phyloP scores from a whole-genome alignment of 768 basidiomycete species.

The Lactarius deliciosus region DNA sequence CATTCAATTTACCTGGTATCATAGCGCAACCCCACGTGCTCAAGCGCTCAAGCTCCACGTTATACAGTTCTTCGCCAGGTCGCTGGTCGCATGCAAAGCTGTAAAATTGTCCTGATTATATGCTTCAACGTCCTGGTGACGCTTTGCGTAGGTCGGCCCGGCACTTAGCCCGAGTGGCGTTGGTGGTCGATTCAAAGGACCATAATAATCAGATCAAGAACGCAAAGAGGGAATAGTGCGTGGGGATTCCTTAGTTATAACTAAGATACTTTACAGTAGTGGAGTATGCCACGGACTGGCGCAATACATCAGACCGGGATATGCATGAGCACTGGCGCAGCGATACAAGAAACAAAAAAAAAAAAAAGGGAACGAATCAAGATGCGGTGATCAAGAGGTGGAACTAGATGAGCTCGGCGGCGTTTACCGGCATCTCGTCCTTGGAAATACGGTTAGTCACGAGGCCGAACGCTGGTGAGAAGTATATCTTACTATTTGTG shows the following conservation, averaged over 20 bases:
- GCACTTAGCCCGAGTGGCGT: no score
- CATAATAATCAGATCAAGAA: neutral
- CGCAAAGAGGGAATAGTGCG: neutral
- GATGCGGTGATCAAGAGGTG: neutral
- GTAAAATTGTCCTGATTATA: no score
- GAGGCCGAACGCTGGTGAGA: neutral
- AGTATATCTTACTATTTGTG: slow-evolving; percentile 69
- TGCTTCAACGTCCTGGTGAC: no score
- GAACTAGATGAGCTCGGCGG: slow-evolving; percentile 88
- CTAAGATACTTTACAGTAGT: slow-evolving; percentile 27
- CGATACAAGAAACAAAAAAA: slow-evolving; percentile 18
- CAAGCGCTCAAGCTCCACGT: no score
- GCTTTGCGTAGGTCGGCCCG: no score
- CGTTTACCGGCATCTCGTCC: slow-evolving; percentile 99
- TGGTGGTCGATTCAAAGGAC: neutral
- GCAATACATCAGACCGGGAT: slow-evolving; percentile 18
- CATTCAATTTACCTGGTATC: no score
- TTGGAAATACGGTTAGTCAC: slow-evolving; percentile 40
- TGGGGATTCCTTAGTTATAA: slow-evolving; percentile 11
- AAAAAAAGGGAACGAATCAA: neutral
- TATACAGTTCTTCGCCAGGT: no score
- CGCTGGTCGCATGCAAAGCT: no score
- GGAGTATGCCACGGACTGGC: neutral
- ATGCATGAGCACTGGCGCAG: slow-evolving; percentile 14
- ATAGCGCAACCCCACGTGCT: no score